Evolutionary conservation across 2,329 filamentous ascomycete species (phyloP).

Genomic region (Pezicula carpinea): DNA sequence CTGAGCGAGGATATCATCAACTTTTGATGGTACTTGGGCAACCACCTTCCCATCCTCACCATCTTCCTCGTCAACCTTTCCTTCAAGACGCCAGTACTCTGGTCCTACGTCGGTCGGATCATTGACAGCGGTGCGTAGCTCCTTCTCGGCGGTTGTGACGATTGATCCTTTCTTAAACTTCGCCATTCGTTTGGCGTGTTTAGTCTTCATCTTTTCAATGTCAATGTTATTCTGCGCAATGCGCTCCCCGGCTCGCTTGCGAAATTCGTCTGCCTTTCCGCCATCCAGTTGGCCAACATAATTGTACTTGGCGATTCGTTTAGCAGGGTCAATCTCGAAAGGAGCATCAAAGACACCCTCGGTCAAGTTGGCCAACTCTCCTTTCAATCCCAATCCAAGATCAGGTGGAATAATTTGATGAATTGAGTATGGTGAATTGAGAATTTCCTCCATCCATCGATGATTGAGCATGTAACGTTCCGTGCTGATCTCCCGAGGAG

Average conservation of each 20-base stretch:
- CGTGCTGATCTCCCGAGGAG: slow-evolving; percentile 82
- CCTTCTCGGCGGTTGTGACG: slow-evolving; percentile 70
- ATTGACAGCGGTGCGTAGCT: slow-evolving; percentile 63
- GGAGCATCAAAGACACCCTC: slow-evolving; percentile 76
- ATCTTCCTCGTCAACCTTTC: slow-evolving; percentile 48
- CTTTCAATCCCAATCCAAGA: slow-evolving; percentile 78
- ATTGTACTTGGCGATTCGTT: slow-evolving; percentile 48
- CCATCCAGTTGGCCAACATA: slow-evolving; percentile 65
- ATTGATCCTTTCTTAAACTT: slow-evolving; percentile 67
- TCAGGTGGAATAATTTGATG: slow-evolving; percentile 83
- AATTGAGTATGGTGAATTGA: slow-evolving; percentile 84
- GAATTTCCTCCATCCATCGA: slow-evolving; percentile 98
- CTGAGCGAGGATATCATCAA: slow-evolving; percentile 70
- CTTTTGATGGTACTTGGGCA: slow-evolving; percentile 35
- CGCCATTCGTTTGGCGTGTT: slow-evolving; percentile 71
- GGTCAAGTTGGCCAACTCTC: slow-evolving; percentile 76
- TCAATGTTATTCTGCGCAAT: slow-evolving; percentile 72
- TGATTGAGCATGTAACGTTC: slow-evolving; percentile 91
- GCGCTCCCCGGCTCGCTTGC: slow-evolving; percentile 68
- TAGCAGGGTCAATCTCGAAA: slow-evolving; percentile 38
- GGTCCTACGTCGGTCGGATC: slow-evolving; percentile 46
- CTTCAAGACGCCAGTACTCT: slow-evolving; percentile 62
- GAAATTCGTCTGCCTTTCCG: slow-evolving; percentile 79
- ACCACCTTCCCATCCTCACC: slow-evolving; percentile 22
- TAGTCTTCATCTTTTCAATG: slow-evolving; percentile 76